phyloP scores from a whole-genome alignment of 495 filamentous ascomycete species.

The Terfezia boudieri region DNA sequence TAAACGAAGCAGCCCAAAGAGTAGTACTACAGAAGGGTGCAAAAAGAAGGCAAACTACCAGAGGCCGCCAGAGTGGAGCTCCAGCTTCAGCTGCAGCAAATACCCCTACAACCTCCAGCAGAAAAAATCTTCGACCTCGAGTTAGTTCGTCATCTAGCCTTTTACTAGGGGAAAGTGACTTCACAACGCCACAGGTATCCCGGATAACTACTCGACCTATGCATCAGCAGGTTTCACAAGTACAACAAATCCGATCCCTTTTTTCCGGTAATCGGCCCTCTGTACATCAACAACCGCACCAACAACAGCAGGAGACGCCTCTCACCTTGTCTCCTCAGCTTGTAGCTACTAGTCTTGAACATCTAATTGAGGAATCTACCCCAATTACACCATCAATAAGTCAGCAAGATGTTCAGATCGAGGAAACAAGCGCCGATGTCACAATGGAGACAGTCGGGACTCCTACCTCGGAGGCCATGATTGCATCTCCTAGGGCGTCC shows the following conservation, averaged over 20 bases:
- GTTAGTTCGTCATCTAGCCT: conserved; percentile 17
- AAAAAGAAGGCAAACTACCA: conserved; percentile 18
- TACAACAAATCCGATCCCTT: conserved; percentile 15
- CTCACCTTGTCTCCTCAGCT: conserved; percentile 19
- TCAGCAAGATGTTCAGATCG: conserved; percentile 16
- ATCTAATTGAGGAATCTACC: conserved; percentile 14
- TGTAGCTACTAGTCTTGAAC: conserved; percentile 7
- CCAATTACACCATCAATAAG: conserved; percentile 14
- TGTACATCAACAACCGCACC: conserved; percentile 5
- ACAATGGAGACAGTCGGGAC: not conserved
- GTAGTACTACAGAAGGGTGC: conserved; percentile 21
- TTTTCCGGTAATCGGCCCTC: conserved; percentile 3
- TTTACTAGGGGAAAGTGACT: conserved; percentile 10
- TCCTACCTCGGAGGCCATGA: conserved; percentile 11
- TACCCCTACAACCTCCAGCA: conserved; percentile 15
- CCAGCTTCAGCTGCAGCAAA: conserved; percentile 7
- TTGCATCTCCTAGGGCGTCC: conserved; percentile 9
- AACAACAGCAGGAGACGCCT: conserved; percentile 20
- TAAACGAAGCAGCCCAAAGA: conserved; percentile 33
- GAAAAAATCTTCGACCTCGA: conserved; percentile 16
- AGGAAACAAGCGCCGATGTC: conserved; percentile 3
- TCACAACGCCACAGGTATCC: conserved; percentile 12
- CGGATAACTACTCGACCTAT: conserved; percentile 15
- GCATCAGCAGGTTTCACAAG: conserved; percentile 18
- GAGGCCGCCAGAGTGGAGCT: conserved; percentile 9